Evolutionary conservation across 805 yeast species (phyloP), one percentile per base, ranked within the genome.

Genomic region (Metschnikowia gelsemii): DNA sequence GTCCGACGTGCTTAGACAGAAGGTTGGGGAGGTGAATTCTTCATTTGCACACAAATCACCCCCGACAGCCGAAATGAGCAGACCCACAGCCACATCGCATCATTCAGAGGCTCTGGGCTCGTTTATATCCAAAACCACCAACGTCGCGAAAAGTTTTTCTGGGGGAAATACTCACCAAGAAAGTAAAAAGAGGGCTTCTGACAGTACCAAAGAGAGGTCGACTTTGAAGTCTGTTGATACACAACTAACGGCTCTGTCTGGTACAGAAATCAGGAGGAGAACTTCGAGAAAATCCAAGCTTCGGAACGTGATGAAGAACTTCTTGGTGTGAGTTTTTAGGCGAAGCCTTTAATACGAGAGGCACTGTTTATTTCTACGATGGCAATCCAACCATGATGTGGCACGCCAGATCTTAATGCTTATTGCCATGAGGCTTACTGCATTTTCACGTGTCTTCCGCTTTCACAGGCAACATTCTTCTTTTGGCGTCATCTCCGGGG

Each of bases 1-100:
- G 35, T 54, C 59, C 7, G 51, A 43, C 14, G 44, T 35, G 5
- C 36, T 52, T 30, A 32, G 45, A 6, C 49, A 46, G 16, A 50
- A 45, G 32, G 47, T 51, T 1, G 52, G 42, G 4, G 52, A 52
- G 32, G 35, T 52, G 30, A 50, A 39, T 26, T 36, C 42, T 16
- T 27, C 51, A 8, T 35, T 47, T 13, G 50, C 51, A 5, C 26
- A 35, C 24, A 35, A 41, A 20, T 41, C 44, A 3, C 34, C 26
- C 9, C 21, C 44, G 8, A 41, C 40, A 9, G 37, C 40, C 6
- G 44, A 31, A 27, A 30, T 35, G n/a, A 41, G 44, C 33, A 26
- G 31, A 9, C 40, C 44, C 12, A 31, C 40, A 2, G 36, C 44
- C 4, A 6, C 19, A 7, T 21, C 40, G 7, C 11, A 22, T 11